phyloP scores from a whole-genome alignment of 768 basidiomycete genomes.

The Xanthoconium stramineum region DNA sequence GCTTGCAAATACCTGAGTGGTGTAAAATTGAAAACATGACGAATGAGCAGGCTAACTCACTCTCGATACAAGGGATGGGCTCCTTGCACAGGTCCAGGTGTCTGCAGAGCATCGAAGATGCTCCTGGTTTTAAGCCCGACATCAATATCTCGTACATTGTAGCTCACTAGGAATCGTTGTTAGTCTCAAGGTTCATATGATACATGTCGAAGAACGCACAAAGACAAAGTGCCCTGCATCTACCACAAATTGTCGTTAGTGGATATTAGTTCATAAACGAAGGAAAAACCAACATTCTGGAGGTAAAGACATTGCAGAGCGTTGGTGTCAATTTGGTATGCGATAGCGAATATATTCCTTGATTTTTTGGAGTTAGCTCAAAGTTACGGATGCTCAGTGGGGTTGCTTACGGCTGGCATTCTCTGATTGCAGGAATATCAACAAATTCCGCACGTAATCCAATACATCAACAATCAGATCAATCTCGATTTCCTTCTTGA shows the following conservation, averaged over 20 bases:
- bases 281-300: conserved; percentile 42
- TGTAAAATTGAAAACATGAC: not conserved
- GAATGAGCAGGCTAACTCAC: not conserved
- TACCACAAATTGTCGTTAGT: conserved; percentile 17
- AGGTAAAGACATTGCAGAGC: conserved; percentile 38
- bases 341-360: conserved; percentile 4
- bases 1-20: not conserved
- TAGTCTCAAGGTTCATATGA: not conserved
- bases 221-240: conserved; percentile 47
- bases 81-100: not conserved
- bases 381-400: not conserved
- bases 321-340: conserved; percentile 13
- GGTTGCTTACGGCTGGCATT: conserved; percentile 24
- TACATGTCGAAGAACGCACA: conserved; percentile 32
- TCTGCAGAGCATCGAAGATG: conserved; percentile 11
- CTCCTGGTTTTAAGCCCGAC: conserved; percentile 1
- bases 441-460: conserved; percentile 18
- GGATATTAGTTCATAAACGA: not conserved
- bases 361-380: not conserved
- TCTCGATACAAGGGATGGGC: conserved; percentile 7
- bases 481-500: conserved; percentile 22
- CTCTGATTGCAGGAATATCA: conserved; percentile 31
- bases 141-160: conserved; percentile 21
- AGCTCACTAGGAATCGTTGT: conserved; percentile 12
- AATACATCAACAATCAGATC: conserved; percentile 38